phyloP scores from a whole-genome alignment of 257 asterid genomes.

The Echium plantagineum region DNA sequence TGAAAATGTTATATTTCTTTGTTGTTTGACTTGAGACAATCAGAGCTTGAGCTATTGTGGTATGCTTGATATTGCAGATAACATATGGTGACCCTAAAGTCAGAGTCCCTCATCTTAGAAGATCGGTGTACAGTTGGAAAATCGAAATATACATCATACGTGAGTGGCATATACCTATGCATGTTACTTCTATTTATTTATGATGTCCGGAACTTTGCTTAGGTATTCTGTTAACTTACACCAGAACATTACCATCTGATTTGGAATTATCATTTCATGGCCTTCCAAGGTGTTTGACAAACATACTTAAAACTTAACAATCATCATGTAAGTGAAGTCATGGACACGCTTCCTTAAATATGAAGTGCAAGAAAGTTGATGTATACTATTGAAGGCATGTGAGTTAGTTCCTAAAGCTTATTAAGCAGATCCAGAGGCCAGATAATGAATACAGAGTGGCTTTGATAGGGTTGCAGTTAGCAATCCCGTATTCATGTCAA shows the following conservation, averaged over 20 bases:
- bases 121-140: conserved; percentile 73
- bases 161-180: conserved; percentile 31
- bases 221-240: no score
- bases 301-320: no score
- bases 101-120: conserved; percentile 73
- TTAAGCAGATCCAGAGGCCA: no score
- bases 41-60: conserved; percentile 6
- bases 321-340: no score
- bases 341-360: no score
- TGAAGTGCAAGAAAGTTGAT: no score
- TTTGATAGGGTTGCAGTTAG: no score
- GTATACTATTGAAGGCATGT: no score
- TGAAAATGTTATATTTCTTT: conserved; percentile 11
- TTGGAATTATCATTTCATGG: not conserved
- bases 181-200: not conserved
- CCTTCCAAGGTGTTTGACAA: not conserved
- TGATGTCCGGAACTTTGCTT: not conserved
- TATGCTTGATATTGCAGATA: conserved; percentile 45
- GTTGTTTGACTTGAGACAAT: conserved; percentile 6
- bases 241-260: not conserved
- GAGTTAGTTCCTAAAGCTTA: no score
- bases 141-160: conserved; percentile 72
- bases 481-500: no score
- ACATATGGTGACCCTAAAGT: conserved; percentile 94
- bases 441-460: no score